Base-by-base conservation (phyloP, 345 rosid species). In the Brassica juncea region DNA sequence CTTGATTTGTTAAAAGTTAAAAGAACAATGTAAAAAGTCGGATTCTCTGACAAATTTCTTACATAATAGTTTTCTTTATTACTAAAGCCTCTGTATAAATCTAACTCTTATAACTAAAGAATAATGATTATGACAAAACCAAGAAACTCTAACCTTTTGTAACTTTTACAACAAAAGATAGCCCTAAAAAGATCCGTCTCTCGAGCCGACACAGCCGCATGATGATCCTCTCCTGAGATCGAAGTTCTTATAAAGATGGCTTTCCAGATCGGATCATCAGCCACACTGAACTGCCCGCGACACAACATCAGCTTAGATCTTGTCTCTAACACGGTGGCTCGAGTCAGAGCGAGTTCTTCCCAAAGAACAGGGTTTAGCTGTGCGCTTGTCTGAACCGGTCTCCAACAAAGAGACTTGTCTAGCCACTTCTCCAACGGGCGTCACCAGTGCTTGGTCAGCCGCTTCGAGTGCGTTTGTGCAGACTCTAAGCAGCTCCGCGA, bases 261-360 rank as follows among this genome's bases (percentile, higher is more conserved):
- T 80, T 91, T 93, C 86, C 97, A 84, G 15, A 95, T 85, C 16
- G 91, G 80, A 83, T 90, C 99, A 84, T 95, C 99, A 8, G 91
- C 98, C 55, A 89, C 75, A 79, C 92, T 92, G n/a, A 89, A 91
- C 65, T 88, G 91, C 0, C 97, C 94, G 0, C 99, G 98, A 47
- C 93, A 85, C 73, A 90, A 74, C 98, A 93, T 91, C 52, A 95
- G 79, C 84, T 95, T 95, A 68, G 98, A 91, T 80, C 99, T 82
- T 28, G 94, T 91, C 84, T 95, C 99, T 31, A 95, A 87, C 80
- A 95, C 97, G 0, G 89, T 88, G 55, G 98, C 99, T 84, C 98
- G 88, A 28, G 86, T 77, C 8, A 95, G 79, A 2, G 98, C 99
- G 59, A 95, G 87, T 62, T 95, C 99, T 89, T 93, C 90, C 98